Evolutionary conservation across 768 basidiomycete species (phyloP).

Genomic region (Galerina marginata): DNA sequence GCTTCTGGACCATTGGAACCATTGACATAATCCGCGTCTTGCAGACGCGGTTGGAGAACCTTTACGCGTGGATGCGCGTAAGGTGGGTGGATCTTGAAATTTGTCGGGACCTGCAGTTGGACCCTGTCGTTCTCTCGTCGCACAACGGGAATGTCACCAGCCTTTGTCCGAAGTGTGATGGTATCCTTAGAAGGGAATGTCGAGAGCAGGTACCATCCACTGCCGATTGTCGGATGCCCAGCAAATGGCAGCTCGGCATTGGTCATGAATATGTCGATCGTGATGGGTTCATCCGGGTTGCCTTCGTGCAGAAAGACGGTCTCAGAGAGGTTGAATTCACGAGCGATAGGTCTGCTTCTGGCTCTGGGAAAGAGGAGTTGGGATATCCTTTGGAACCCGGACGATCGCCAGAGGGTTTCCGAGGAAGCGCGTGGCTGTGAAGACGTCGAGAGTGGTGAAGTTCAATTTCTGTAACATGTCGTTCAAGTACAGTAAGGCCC

Average conservation of each 20-base stretch:
- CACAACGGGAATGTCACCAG: conserved; percentile 45
- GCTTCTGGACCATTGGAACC: conserved; percentile 38
- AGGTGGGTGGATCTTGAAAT: conserved; percentile 46
- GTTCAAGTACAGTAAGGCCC: neutral
- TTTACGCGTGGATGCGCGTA: conserved; percentile 32
- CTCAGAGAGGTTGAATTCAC: conserved; percentile 56
- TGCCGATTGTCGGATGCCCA: conserved; percentile 50
- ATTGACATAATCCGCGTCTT: conserved; percentile 40
- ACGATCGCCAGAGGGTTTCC: conserved; percentile 55
- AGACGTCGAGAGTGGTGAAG: conserved; percentile 45
- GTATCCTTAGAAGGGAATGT: conserved; percentile 20
- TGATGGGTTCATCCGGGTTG: conserved; percentile 25
- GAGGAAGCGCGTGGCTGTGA: conserved; percentile 43
- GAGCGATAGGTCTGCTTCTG: conserved; percentile 49
- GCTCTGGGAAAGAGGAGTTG: conserved; percentile 32
- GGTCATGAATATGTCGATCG: conserved; percentile 48
- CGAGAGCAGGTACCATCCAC: conserved; percentile 47
- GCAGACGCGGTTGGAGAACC: conserved; percentile 32
- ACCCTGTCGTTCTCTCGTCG: conserved; percentile 33
- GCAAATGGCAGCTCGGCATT: conserved; percentile 48
- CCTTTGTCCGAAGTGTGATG: conserved; percentile 43
- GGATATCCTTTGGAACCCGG: conserved; percentile 33
- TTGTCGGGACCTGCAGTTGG: conserved; percentile 41
- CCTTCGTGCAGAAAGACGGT: conserved; percentile 50
- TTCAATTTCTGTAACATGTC: conserved; percentile 19